phyloP scores from a whole-genome alignment of 2,329 filamentous ascomycete species.

The Metarhizium brunneum region DNA sequence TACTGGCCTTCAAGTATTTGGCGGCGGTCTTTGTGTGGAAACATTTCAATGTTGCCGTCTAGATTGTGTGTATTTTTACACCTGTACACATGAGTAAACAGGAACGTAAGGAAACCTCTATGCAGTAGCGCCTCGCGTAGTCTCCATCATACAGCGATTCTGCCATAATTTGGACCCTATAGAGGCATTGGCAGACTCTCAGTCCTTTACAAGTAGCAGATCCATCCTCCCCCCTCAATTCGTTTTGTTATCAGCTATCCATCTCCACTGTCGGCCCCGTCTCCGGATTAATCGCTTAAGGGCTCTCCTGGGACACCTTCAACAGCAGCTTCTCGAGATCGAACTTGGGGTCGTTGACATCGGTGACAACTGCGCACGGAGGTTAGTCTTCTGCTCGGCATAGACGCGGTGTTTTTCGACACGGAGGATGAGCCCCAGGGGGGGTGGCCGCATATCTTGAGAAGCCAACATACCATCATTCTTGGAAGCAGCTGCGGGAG shows the following conservation, averaged over 20 bases:
- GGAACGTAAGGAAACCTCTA: slow-evolving; percentile 39
- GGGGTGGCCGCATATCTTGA: not conserved
- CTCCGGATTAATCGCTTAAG: slow-evolving; percentile 22
- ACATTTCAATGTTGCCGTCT: slow-evolving; percentile 25
- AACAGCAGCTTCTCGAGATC: slow-evolving; percentile 81
- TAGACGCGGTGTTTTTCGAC: not conserved
- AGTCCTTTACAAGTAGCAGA: slow-evolving; percentile 3
- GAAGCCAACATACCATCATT: slow-evolving; percentile 21
- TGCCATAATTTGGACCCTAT: slow-evolving; percentile 13
- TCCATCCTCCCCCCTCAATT: not conserved
- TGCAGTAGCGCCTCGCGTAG: slow-evolving; percentile 34
- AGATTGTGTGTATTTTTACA: slow-evolving; percentile 43
- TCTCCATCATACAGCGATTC: slow-evolving; percentile 24
- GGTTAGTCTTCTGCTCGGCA: not conserved
- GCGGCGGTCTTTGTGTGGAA: not conserved
- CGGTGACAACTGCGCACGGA: slow-evolving; percentile 26
- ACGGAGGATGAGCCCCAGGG: not conserved
- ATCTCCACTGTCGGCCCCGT: not conserved
- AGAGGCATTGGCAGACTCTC: slow-evolving; percentile 1
- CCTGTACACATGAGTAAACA: slow-evolving; percentile 38
- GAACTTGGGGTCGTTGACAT: slow-evolving; percentile 82
- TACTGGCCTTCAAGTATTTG: not conserved
- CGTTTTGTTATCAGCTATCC: not conserved
- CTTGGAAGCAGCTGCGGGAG: slow-evolving; percentile 22
- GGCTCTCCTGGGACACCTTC: slow-evolving; percentile 46